Evolutionary conservation across 441 rosid species (phyloP), one percentile per base, ranked within the genome.

Genomic region (Populus hybrid): DNA sequence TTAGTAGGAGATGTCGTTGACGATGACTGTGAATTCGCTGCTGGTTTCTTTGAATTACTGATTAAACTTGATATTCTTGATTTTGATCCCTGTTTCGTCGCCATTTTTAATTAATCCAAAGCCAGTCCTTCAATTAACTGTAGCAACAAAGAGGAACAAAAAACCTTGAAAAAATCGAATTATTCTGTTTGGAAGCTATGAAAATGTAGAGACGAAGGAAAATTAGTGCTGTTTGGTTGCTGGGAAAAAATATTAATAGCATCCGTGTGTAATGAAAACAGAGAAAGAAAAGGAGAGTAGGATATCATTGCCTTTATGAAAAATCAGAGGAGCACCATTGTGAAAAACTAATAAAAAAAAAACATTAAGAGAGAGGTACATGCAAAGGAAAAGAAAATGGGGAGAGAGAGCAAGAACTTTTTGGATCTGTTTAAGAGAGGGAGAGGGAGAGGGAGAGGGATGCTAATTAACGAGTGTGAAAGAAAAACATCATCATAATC

Each of bases 1-100:
- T 93, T 97, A 2, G 98, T 92, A 69, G 99, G 93, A 5, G 99
- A 91, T 14, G 98, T 91, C 24, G 97, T 94, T 11, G 99, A 90
- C 76, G 99, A 89, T 32, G 98, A 88, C 70, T 87, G 89, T n/a
- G 99, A 94, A 82, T 94, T 89, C 77, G 89, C 94, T 76, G 85
- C 90, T 82, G 66, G 26, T 61, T 61, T 61, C 26, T 86, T 92
- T 14, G 86, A 85, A 65, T 61, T 21, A 21, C 79, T 79, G 65
- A 75, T 80, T 40, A 84, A 84, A 75, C 86, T 84, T 81, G 83
- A 79, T 80, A 86, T 92, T 74, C 81, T 93, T 70, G 92, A 78
- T 83, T 89, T 94, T 59, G 89, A 81, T 85, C 86, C 90, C 40
- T 83, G 93, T 80, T 75, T 91, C 6, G 98, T 85, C 80, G 98